Conservation (phyloP, 768 basidiomycete genomes). For the Mycena epipterygia region DNA sequence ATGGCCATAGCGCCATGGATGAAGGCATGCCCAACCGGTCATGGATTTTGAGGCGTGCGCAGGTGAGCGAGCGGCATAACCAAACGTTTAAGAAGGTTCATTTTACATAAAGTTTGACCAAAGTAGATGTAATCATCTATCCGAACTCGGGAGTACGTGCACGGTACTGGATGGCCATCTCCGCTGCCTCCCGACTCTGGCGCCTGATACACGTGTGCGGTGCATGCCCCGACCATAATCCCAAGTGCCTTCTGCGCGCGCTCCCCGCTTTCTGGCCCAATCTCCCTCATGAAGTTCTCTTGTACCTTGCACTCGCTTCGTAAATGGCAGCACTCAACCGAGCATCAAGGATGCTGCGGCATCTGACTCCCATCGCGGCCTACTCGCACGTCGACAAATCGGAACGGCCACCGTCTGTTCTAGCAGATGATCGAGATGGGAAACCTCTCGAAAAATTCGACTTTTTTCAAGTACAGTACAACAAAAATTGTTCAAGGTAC, state of each 20-base stretch:
- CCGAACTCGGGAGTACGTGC: background rate
- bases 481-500: background rate
- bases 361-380: background rate
- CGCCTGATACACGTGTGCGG: background rate
- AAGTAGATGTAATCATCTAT: too few species aligned
- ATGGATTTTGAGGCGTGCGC: too few species aligned
- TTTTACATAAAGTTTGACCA: too few species aligned
- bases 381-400: background rate
- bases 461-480: background rate
- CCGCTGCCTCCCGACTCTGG: background rate
- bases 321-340: conserved; percentile 11
- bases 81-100: too few species aligned
- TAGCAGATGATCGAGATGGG: background rate
- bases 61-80: too few species aligned
- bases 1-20: too few species aligned
- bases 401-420: background rate
- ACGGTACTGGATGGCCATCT: background rate
- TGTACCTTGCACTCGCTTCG: background rate
- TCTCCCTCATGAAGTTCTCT: background rate
- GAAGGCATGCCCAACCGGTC: too few species aligned
- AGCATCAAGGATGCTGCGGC: conserved; percentile 12
- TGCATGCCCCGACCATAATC: background rate
- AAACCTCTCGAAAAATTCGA: background rate
- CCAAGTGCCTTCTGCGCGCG: background rate
- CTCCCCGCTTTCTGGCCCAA: background rate